Evolutionary conservation across 805 yeast species (phyloP), one percentile per base, ranked within the genome.

Genomic region (Maudiozyma bulderi): DNA sequence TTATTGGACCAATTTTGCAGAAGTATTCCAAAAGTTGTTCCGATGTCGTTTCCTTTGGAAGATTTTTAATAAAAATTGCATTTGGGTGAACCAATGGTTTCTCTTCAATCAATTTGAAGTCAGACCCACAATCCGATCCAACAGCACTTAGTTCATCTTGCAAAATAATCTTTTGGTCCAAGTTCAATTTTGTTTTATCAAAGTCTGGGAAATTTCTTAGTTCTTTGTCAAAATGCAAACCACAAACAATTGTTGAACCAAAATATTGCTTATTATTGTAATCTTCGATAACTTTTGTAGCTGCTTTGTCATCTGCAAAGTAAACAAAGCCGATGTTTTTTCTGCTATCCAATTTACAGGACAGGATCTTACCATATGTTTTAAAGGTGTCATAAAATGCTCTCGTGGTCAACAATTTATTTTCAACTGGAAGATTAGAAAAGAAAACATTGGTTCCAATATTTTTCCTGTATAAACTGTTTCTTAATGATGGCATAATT

Each of bases 401-500:
- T 46, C 73, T 68, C 31, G 77, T 73, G 0, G 81, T 70, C 38
- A 73, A 54, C 8, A 46, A 41, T 4, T 57, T 48, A 37, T 68
- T 60, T 15, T 60, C 61, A n/a, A 65, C 48, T 0, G 77, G 73
- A 43, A 78, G 60, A 50, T 76, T 74, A 5, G 80, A 72, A 47
- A 78, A 65, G 49, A 76, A 77, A 1, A 78, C 72, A 51, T 78
- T 78, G 1, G 80, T 73, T 1, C 81, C 81, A 43, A 75, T 60
- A 50, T 73, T 75, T 54, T 69, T 70, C 45, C 75, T 67, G 49
- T 66, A 66, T 9, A 55, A 50, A 37, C 69, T 64, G 45, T 77
- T 76, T 55, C 79, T 71, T 42, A 77, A 52, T 0, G 81, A 76
- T 1, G 77, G 80, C 81, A 78, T 76, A 33, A 78, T 76, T 58